Evolutionary conservation across 2,329 filamentous ascomycete species (phyloP).

Genomic region (Stagonosporopsis rhizophila): DNA sequence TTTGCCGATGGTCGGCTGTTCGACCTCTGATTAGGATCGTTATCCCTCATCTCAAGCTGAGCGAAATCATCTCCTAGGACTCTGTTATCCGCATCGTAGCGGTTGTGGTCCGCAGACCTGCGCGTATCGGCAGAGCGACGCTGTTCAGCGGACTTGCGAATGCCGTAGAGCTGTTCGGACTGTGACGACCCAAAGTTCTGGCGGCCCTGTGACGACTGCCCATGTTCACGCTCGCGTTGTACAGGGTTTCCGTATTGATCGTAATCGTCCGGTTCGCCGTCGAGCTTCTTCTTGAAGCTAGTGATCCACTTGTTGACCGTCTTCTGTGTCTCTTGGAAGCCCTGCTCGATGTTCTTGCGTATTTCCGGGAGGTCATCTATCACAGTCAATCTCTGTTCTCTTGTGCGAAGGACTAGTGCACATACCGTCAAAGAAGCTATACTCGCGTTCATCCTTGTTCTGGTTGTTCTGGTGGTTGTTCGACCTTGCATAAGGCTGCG

Average conservation of each 20-base stretch:
- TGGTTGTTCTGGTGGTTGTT: conserved; percentile 14
- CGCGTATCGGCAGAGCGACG: conserved; percentile 74
- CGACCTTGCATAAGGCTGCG: conserved; percentile 50
- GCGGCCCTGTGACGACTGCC: conserved; percentile 39
- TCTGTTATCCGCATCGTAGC: conserved; percentile 93
- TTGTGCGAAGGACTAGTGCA: conserved; percentile 42
- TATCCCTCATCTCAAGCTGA: conserved; percentile 67
- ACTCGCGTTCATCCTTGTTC: conserved; percentile 64
- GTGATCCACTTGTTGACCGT: conserved; percentile 94
- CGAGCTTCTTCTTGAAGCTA: conserved; percentile 89
- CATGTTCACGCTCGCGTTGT: conserved; percentile 19
- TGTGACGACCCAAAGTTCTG: conserved; percentile 50
- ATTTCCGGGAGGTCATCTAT: conserved; percentile 86
- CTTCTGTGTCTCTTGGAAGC: conserved; percentile 90
- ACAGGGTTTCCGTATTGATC: conserved; percentile 62
- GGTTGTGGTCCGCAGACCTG: conserved; percentile 84
- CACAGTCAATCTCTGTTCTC: conserved; percentile 46
- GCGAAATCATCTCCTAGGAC: conserved; percentile 90
- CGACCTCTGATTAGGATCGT: conserved; percentile 64
- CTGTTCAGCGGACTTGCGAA: conserved; percentile 51
- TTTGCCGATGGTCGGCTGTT: conserved; percentile 71
- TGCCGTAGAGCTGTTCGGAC: conserved; percentile 50
- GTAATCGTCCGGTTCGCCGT: conserved; percentile 76
- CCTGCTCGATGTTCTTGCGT: conserved; percentile 89
- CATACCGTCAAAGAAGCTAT: conserved; percentile 81